Evolutionary conservation across 306 rosid species (phyloP).

Genomic region (Cucurbita argyrosperma): DNA sequence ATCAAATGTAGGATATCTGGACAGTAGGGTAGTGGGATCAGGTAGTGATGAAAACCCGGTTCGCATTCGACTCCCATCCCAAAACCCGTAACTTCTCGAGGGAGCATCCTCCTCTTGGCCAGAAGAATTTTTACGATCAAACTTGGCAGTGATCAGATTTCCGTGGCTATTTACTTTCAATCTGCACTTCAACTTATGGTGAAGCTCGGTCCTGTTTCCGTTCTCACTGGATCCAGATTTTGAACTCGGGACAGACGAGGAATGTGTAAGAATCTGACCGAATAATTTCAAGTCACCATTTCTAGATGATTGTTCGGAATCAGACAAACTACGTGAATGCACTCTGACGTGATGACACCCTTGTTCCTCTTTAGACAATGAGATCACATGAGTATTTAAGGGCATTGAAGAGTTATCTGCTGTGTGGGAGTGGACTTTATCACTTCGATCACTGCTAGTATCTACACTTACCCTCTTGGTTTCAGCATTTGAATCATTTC

Average conservation of each 20-base stretch:
- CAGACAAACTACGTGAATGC: constrained; percentile 22
- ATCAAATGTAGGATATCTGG: constrained; percentile 75
- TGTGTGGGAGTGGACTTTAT: not conserved
- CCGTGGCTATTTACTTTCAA: constrained; percentile 24
- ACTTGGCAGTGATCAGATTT: constrained; percentile 29
- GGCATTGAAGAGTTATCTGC: not conserved
- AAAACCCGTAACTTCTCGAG: constrained; percentile 35
- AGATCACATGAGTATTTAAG: not conserved
- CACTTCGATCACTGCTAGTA: not conserved
- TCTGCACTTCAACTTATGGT: constrained; percentile 31
- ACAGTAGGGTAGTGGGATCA: constrained; percentile 56
- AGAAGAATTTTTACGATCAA: constrained; percentile 24
- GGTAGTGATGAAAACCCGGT: constrained; percentile 47
- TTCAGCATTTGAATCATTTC: not conserved
- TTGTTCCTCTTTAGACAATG: constrained; percentile 20
- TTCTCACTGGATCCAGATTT: constrained; percentile 26
- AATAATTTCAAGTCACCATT: constrained; percentile 84
- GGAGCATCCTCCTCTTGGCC: constrained; percentile 51
- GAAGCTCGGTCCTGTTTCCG: constrained; percentile 27
- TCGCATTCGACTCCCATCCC: constrained; percentile 62
- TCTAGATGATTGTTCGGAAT: constrained; percentile 44
- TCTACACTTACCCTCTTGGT: not conserved
- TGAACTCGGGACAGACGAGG: constrained; percentile 33
- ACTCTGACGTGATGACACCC: constrained; percentile 17
- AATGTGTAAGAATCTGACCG: constrained; percentile 64